phyloP scores from a whole-genome alignment of 2,329 filamentous ascomycete species.

The Penicillium sp. region DNA sequence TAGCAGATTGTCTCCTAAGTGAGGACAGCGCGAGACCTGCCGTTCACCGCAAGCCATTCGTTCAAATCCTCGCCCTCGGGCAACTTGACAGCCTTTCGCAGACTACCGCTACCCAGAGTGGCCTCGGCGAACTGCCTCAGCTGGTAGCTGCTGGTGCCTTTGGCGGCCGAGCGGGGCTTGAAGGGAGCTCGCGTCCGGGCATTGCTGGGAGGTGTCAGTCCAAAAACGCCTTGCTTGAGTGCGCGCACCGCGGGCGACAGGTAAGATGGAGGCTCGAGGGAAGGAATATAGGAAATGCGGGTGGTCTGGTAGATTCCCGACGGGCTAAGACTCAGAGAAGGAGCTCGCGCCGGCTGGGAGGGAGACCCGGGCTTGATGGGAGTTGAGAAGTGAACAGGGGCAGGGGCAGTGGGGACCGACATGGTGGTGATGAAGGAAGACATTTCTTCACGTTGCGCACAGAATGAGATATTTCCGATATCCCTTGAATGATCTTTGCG shows the following conservation, averaged over 20 bases:
- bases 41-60: slow-evolving; percentile 97
- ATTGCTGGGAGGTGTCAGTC: slow-evolving; percentile 63
- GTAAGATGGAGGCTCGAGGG: slow-evolving; percentile 37
- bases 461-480: slow-evolving; percentile 3
- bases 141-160: slow-evolving; percentile 89
- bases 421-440: slow-evolving; percentile 80
- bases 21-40: slow-evolving; percentile 52
- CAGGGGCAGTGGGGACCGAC: slow-evolving; percentile 58
- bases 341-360: slow-evolving; percentile 17
- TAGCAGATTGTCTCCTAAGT: neutral
- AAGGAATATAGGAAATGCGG: slow-evolving; percentile 31
- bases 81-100: slow-evolving; percentile 94
- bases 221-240: slow-evolving; percentile 40
- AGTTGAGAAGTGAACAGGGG: slow-evolving; percentile 32
- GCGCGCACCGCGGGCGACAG: slow-evolving; percentile 38
- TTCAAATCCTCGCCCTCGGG: slow-evolving; percentile 97
- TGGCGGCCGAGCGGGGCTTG: slow-evolving; percentile 79
- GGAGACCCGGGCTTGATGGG: slow-evolving; percentile 28
- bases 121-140: slow-evolving; percentile 97
- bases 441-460: slow-evolving; percentile 50
- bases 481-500: slow-evolving; percentile 19
- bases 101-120: slow-evolving; percentile 88
- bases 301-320: slow-evolving; percentile 35
- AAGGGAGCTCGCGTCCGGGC: slow-evolving; percentile 88
- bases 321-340: slow-evolving; percentile 24